These are phyloP conservation scores for Talaromyces sp. DNA, from an alignment of 2,329 filamentous ascomycete genomes.

Conservation along the genomic window DNA sequence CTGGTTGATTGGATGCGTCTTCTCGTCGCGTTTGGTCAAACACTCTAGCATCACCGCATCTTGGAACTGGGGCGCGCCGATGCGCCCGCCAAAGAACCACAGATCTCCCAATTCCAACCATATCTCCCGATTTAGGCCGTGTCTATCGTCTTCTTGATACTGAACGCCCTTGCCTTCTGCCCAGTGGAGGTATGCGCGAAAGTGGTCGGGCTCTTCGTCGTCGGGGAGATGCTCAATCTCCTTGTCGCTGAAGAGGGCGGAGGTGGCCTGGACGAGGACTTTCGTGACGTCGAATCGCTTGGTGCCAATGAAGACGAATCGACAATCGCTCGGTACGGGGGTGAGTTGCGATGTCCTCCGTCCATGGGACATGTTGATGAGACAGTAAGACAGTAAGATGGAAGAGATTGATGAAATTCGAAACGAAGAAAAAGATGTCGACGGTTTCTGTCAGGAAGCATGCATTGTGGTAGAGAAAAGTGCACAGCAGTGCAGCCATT, in stretches of 20 bases:
- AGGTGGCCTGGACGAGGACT: not conserved
- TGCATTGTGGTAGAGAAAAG: not conserved
- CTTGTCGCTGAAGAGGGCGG: not conserved
- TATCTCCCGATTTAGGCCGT: too few relatives aligned
- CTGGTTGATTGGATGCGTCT: not conserved
- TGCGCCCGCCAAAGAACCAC: not conserved
- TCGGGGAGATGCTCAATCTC: not conserved
- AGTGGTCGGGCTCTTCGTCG: not conserved
- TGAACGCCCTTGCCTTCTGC: not conserved
- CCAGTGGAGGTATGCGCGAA: not conserved
- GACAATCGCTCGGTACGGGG: not conserved
- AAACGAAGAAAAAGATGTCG: not conserved
- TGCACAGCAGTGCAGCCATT: not conserved
- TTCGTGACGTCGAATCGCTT: not conserved
- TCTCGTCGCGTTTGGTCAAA: not conserved
- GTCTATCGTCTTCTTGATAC: too few relatives aligned
- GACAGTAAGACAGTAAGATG: too few relatives aligned
- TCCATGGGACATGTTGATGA: not conserved
- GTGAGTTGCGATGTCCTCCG: not conserved
- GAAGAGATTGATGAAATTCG: not conserved
- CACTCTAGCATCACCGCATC: not conserved
- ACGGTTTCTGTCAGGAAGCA: not conserved
- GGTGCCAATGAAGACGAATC: not conserved
- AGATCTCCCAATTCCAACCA: not conserved
- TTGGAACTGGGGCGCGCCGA: not conserved